Conservation (phyloP, 169 alveolate species). For the Plasmodium malariae region DNA sequence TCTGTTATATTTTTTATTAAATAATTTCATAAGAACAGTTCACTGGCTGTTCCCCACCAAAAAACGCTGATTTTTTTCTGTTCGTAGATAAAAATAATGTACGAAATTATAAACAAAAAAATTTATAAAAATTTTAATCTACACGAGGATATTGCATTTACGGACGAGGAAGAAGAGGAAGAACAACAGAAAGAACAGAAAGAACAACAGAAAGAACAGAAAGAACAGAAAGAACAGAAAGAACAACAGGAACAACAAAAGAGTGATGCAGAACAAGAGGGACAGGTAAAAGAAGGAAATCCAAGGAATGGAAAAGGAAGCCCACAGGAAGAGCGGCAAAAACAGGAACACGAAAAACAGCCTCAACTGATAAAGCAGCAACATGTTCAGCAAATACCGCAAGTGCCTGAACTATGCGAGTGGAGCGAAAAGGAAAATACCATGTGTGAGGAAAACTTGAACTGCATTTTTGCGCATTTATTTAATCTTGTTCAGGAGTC, state of each 20-base stretch:
- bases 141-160: background rate
- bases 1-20: no score
- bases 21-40: no score
- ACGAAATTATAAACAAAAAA: slow-evolving; percentile 37
- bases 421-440: background rate
- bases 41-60: no score
- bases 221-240: background rate
- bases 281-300: background rate
- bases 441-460: slow-evolving; percentile 37
- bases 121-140: slow-evolving; percentile 52
- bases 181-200: background rate
- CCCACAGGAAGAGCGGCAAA: no score
- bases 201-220: background rate
- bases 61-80: no score
- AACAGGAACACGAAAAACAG: no score
- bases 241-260: background rate
- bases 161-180: background rate
- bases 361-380: no score
- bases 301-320: background rate
- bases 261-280: background rate
- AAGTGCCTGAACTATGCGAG: no score
- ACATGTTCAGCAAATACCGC: no score
- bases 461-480: slow-evolving; percentile 34
- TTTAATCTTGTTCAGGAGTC: slow-evolving; percentile 53
- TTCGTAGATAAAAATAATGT: slow-evolving; percentile 27